A percentile compares a stretch with the other conserved stretches of the same genome.
Evolutionary conservation across 2,329 filamentous ascomycete genomes (phyloP).

Genomic region (Sphaerulina vaccinii): DNA sequence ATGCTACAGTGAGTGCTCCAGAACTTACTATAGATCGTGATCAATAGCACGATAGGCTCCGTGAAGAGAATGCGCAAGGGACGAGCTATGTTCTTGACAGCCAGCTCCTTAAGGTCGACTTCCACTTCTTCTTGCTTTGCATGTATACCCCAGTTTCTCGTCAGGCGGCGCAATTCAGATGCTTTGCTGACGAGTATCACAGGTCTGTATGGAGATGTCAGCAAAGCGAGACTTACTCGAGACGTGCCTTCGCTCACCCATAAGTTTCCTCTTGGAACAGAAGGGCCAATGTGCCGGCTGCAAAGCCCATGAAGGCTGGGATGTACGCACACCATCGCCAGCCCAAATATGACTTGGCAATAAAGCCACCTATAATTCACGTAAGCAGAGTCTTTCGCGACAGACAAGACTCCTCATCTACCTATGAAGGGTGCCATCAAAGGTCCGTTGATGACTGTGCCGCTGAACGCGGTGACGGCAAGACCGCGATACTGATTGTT

Average conservation of each 20-base stretch:
- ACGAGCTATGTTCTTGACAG: conserved; percentile 38
- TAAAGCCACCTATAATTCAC: conserved; percentile 34
- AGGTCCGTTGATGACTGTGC: conserved; percentile 41
- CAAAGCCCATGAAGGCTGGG: conserved; percentile 43
- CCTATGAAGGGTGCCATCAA: conserved; percentile 45
- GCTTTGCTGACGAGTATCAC: conserved; percentile 45
- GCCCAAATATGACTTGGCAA: conserved; percentile 42
- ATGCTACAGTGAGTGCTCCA: no score
- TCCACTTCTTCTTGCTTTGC: conserved; percentile 47
- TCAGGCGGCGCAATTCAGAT: conserved; percentile 36
- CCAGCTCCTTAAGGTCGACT: conserved; percentile 38
- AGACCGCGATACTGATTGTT: conserved; percentile 38
- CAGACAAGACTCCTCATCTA: neutral
- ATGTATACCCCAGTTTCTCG: conserved; percentile 49
- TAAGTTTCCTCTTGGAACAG: conserved; percentile 45
- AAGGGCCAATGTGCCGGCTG: conserved; percentile 30
- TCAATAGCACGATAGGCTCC: conserved; percentile 50
- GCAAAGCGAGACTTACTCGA: neutral
- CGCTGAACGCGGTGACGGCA: conserved; percentile 40
- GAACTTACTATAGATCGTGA: conserved; percentile 50
- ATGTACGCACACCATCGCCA: conserved; percentile 49
- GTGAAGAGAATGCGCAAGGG: conserved; percentile 50
- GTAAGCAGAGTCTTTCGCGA: neutral
- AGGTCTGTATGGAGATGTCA: conserved; percentile 18
- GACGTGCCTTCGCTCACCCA: conserved; percentile 18